These are phyloP conservation scores for Micractinium conductrix DNA, from an alignment of 139 green algal species.

Conservation along the genomic window DNA sequence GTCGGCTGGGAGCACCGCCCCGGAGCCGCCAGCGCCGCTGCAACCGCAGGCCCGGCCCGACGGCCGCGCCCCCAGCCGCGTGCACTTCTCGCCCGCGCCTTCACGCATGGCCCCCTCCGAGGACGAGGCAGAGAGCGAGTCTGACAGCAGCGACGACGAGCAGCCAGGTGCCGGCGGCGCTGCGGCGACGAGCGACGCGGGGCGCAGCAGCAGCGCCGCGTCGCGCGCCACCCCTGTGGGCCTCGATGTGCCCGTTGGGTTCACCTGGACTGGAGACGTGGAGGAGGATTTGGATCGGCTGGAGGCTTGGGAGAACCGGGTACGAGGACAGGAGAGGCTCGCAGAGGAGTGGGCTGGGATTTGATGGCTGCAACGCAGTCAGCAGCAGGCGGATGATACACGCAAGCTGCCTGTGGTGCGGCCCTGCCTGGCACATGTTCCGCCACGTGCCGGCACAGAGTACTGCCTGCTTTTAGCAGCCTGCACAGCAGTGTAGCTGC, in stretches of 20 bases:
- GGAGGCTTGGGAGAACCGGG: constrained; percentile 56
- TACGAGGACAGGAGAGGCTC: too few species aligned
- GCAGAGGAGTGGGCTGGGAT: too few species aligned
- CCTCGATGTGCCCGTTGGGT: constrained; percentile 37
- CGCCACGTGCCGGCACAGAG: too few species aligned
- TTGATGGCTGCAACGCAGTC: too few species aligned
- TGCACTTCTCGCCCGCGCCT: constrained; percentile 17
- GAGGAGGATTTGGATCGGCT: constrained; percentile 72
- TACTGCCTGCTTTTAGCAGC: too few species aligned
- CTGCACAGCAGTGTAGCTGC: too few species aligned
- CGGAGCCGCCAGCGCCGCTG: too few species aligned
- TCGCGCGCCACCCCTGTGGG: neutral
- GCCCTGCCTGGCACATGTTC: too few species aligned
- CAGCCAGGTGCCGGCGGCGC: neutral
- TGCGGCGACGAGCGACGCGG: neutral
- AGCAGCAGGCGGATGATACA: too few species aligned
- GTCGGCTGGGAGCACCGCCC: neutral
- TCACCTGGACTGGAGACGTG: constrained; percentile 68
- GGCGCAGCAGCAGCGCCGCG: neutral
- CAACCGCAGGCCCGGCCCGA: neutral
- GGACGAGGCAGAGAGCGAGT: neutral
- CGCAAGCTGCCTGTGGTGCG: too few species aligned
- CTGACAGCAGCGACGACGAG: constrained; percentile 18
- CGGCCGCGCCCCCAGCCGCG: neutral
- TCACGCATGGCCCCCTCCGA: neutral